Evolutionary conservation across 106 monocot species (phyloP).

Genomic region (Dendrobium officinale): DNA sequence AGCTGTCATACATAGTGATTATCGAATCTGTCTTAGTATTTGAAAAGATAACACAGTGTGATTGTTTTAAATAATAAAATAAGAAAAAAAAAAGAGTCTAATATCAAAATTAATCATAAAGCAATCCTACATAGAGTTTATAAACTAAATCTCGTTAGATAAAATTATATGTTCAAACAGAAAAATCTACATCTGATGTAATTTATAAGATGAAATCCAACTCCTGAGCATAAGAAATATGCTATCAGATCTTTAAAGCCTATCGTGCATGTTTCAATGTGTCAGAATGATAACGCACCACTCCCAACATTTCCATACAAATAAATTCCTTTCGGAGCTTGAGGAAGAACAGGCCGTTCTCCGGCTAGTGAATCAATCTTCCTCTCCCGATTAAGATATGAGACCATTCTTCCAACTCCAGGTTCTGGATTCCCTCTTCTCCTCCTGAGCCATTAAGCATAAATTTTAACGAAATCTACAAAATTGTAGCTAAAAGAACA

Average conservation of each 20-base stretch:
- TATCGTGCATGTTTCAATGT: background rate
- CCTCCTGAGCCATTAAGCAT: conserved; percentile 37
- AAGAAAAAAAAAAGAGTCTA: background rate
- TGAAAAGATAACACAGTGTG: background rate
- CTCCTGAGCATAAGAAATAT: background rate
- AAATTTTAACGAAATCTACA: background rate
- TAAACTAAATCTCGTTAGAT: background rate
- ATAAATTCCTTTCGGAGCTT: conserved; percentile 81
- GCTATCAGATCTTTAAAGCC: background rate
- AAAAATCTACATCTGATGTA: background rate
- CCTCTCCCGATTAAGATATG: conserved; percentile 89
- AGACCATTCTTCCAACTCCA: conserved; percentile 91
- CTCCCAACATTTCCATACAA: conserved; percentile 94
- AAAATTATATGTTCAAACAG: background rate
- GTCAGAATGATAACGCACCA: conserved; percentile 35
- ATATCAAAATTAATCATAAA: background rate
- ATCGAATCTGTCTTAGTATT: background rate
- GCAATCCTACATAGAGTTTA: background rate
- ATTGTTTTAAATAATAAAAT: background rate
- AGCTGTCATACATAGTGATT: background rate
- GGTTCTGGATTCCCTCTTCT: conserved; percentile 52
- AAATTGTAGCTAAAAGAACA: background rate
- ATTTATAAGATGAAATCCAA: background rate
- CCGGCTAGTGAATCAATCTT: conserved; percentile 67
- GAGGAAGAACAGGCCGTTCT: conserved; percentile 54